Percentiles rank a stretch among this genome's conserved stretches.
These are phyloP conservation scores for Penicillium subrubescens DNA, from an alignment of 495 filamentous ascomycete genomes.

Conservation along the genomic window DNA sequence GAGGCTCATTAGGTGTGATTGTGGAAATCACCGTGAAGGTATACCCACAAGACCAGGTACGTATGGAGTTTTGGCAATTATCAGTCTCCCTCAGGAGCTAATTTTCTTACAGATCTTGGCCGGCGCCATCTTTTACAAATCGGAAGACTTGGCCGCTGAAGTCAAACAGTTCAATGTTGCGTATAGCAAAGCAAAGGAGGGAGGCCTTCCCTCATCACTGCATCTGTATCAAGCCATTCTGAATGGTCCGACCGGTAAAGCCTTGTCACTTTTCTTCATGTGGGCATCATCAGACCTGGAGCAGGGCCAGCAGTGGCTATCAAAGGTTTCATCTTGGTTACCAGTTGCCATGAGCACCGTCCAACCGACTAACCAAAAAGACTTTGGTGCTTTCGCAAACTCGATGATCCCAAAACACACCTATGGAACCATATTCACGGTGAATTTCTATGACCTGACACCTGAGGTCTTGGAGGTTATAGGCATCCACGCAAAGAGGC, in stretches of 20 bases:
- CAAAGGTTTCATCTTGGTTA: slow-evolving; percentile 11
- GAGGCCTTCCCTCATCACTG: slow-evolving; percentile 13
- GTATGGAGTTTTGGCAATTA: background rate
- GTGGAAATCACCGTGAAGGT: slow-evolving; percentile 41
- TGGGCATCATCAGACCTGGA: slow-evolving; percentile 20
- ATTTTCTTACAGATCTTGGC: slow-evolving; percentile 10
- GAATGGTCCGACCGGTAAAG: slow-evolving; percentile 7
- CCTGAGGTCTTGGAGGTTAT: slow-evolving; percentile 21
- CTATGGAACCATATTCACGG: slow-evolving; percentile 10
- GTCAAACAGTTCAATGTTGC: slow-evolving; percentile 13
- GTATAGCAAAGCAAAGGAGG: slow-evolving; percentile 8
- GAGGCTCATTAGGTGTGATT: slow-evolving; percentile 41
- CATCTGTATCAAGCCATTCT: slow-evolving; percentile 13
- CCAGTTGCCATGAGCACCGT: slow-evolving; percentile 17
- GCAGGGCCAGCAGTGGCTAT: slow-evolving; percentile 18
- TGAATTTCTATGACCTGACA: slow-evolving; percentile 7
- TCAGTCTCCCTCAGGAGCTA: background rate
- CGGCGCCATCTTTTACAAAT: slow-evolving; percentile 11
- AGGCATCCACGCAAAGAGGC: slow-evolving; percentile 3
- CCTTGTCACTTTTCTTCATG: slow-evolving; percentile 9
- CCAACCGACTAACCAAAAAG: slow-evolving; percentile 11
- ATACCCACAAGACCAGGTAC: slow-evolving; percentile 27
- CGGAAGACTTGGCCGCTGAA: slow-evolving; percentile 7
- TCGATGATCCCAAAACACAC: background rate
- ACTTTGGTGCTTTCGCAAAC: background rate